phyloP scores from a whole-genome alignment of 2,329 filamentous ascomycete species.

The Paraconiothyrium brasiliense region DNA sequence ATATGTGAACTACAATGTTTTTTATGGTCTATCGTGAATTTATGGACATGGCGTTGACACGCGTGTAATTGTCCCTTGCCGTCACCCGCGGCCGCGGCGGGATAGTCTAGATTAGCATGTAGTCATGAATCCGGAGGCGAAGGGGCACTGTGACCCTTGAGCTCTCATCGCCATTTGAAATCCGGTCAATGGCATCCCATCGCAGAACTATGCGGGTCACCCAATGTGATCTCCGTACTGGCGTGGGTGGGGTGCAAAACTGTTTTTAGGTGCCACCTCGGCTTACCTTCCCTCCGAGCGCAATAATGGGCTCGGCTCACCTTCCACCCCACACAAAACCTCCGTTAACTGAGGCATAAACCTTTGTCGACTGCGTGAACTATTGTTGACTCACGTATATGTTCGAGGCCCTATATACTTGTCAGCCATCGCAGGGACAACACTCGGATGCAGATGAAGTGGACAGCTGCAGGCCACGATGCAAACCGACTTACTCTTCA shows the following conservation, averaged over 20 bases:
- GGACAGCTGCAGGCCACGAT: neutral
- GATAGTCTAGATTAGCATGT: neutral
- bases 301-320: constrained; percentile 4
- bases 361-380: neutral
- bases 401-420: neutral
- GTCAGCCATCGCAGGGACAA: constrained; percentile 15
- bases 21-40: neutral
- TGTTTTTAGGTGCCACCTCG: neutral
- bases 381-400: neutral
- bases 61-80: constrained; percentile 3
- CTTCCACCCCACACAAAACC: constrained; percentile 3
- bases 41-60: neutral
- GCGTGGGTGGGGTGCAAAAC: neutral
- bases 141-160: neutral
- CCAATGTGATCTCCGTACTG: neutral
- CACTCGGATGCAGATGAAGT: constrained; percentile 33
- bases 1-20: neutral
- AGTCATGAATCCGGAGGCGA: neutral
- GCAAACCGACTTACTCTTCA: constrained; percentile 6
- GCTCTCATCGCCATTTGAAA: neutral
- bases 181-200: neutral
- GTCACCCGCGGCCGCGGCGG: constrained; percentile 6
- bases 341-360: neutral
- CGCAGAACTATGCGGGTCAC: neutral
- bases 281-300: neutral